Conservation (phyloP, 1,284 basidiomycete species). For the Phylloboletellus chloephorus region DNA sequence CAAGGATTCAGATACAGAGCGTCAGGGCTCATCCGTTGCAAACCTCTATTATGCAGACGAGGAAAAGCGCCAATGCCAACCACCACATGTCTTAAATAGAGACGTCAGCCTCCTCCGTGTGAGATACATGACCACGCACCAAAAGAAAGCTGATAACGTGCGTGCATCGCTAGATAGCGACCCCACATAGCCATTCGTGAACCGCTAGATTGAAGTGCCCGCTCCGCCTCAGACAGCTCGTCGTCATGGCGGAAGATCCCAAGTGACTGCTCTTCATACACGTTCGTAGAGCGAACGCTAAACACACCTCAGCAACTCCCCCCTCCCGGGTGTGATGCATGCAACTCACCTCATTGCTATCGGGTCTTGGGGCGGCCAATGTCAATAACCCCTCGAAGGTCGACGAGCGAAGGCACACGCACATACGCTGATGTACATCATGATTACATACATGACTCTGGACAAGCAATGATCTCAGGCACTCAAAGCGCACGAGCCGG, state of each 20-base stretch:
- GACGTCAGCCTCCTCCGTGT: not conserved
- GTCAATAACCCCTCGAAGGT: constrained; percentile 7
- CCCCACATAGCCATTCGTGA: constrained; percentile 65
- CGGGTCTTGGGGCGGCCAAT: constrained; percentile 44
- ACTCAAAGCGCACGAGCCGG: not conserved
- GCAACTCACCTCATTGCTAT: constrained; percentile 62
- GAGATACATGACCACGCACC: constrained; percentile 39
- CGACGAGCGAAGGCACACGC: constrained; percentile 29
- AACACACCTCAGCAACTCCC: constrained; percentile 4
- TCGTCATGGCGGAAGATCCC: constrained; percentile 64
- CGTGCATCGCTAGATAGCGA: constrained; percentile 73
- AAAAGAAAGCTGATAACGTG: constrained; percentile 83
- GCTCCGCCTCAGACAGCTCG: constrained; percentile 44
- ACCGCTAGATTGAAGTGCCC: constrained; percentile 41
- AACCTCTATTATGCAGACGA: constrained; percentile 87
- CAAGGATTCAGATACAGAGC: constrained; percentile 4
- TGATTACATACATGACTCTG: constrained; percentile 79
- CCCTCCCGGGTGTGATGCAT: not conserved
- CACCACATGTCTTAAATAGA: constrained; percentile 78
- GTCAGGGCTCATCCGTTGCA: constrained; percentile 13
- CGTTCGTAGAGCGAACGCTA: constrained; percentile 94
- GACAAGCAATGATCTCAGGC: constrained; percentile 10
- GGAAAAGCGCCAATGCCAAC: constrained; percentile 71
- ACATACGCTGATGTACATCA: constrained; percentile 85
- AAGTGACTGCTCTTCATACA: constrained; percentile 89